Evolutionary conservation across 2,329 filamentous ascomycete genomes (phyloP), one percentile per base, ranked within the genome.

Genomic region (Aspergillus brunneoviolaceus): DNA sequence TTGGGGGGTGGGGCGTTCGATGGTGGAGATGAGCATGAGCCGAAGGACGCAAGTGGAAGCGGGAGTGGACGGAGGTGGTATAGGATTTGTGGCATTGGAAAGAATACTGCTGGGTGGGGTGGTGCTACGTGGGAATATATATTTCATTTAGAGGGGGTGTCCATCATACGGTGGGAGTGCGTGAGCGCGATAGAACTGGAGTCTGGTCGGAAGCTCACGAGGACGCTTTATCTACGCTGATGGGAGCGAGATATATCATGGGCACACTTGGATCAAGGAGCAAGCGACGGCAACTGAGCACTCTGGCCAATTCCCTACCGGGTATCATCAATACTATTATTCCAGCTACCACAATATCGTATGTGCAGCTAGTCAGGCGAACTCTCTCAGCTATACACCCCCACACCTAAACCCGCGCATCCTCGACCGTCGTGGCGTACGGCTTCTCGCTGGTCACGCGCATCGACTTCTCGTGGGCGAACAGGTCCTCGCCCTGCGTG

Each of bases 401-500:
- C 14, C 5, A 45, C 1, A 12, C 19, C 16, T 19, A 45, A 19
- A 45, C 39, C 29, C 53, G 27, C 1, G 65, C 63, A 58, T 69
- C 59, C 62, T 71, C 69, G 53, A 70, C 61, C 27, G 52, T 64
- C 10, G 66, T 64, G n/a, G 63, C n/a, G n/a, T 33, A 59, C 4
- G 65, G 53, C 63, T 62, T 62, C 49, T 58, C 62, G 45, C 45
- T 23, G 39, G 62, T 60, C 1, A 59, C 39, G n/a, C 48, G 33
- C 59, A 57, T 42, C 45, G 61, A 58, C 63, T 73, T 73, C 49
- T 70, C 68, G 21, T 64, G 52, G 14, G 62, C 53, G n/a, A 73
- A 61, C 23, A 73, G 69, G 23, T 71, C 69, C 49, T 74, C 72
- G n/a, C 72, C 73, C 19, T 72, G 66, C 1, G 62, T 65, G 55